Percentiles rank a stretch among this genome's conserved stretches.
These are phyloP conservation scores for Lachancea dasiensis DNA, from an alignment of 805 yeast genomes.

Conservation along the genomic window DNA sequence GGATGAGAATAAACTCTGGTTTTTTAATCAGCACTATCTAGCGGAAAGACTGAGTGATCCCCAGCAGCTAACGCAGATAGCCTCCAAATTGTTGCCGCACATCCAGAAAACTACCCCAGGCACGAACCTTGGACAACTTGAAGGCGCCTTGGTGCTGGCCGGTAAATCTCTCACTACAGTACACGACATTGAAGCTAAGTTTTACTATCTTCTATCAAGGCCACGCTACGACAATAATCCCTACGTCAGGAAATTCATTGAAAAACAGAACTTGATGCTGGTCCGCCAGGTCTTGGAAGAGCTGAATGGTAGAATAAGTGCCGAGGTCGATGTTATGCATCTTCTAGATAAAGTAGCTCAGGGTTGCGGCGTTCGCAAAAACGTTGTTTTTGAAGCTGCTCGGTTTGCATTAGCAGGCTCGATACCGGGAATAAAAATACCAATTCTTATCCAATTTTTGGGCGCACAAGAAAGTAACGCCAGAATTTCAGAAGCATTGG, in stretches of 20 bases:
- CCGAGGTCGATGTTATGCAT: constrained; percentile 7
- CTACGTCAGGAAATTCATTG: constrained; percentile 31
- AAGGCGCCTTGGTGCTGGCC: constrained; percentile 37
- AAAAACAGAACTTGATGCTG: constrained; percentile 13
- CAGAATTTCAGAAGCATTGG: constrained; percentile 26
- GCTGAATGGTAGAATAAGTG: constrained; percentile 10
- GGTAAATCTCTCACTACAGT: constrained; percentile 48
- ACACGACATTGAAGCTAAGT: constrained; percentile 44
- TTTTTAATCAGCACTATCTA: constrained; percentile 71
- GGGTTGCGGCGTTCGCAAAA: constrained; percentile 19
- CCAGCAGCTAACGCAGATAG: constrained; percentile 31
- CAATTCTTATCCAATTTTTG: constrained; percentile 47
- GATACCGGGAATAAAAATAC: constrained; percentile 62
- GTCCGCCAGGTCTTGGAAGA: constrained; percentile 15
- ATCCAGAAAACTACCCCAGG: constrained; percentile 16
- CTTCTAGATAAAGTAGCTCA: constrained; percentile 9
- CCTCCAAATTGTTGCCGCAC: constrained; percentile 28
- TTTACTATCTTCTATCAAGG: constrained; percentile 43
- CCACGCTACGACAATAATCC: constrained; percentile 24
- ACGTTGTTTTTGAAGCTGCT: constrained; percentile 47
- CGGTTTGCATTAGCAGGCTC: constrained; percentile 69
- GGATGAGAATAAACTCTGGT: constrained; percentile 65
- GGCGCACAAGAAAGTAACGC: constrained; percentile 38
- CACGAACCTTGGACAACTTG: constrained; percentile 32
- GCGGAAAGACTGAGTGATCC: constrained; percentile 38